Evolutionary conservation across 2,329 filamentous ascomycete species (phyloP).

Genomic region (Periconia macrospinosa): DNA sequence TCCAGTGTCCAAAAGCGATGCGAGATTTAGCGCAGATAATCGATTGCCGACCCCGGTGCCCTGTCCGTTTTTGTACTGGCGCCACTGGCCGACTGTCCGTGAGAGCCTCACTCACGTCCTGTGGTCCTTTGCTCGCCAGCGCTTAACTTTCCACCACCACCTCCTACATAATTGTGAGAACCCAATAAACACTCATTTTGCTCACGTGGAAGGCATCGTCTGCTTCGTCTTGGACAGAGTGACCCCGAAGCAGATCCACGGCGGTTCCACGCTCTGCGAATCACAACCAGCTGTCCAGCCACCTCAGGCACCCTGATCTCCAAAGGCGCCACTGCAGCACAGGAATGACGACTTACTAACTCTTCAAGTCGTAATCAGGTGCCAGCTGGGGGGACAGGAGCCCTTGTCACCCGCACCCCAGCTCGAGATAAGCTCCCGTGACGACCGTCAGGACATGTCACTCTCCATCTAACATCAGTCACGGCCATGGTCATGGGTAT

Average conservation of each 20-base stretch:
- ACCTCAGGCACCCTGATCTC: conserved; percentile 3
- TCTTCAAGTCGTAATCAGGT: neutral
- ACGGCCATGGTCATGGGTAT: too few relatives aligned
- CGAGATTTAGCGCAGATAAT: conserved; percentile 19
- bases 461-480: too few relatives aligned
- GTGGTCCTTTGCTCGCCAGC: neutral
- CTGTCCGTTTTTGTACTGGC: neutral
- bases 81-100: neutral
- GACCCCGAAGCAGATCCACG: conserved; percentile 7
- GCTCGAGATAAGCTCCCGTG: neutral
- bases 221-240: neutral
- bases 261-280: conserved; percentile 19
- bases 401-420: neutral
- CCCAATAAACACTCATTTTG: conserved; percentile 4
- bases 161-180: too few relatives aligned
- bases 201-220: conserved; percentile 2
- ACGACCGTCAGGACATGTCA: neutral
- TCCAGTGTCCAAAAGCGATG: conserved; percentile 16
- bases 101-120: too few relatives aligned
- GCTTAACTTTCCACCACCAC: neutral
- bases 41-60: conserved; percentile 1
- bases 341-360: neutral
- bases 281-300: conserved; percentile 8
- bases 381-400: neutral
- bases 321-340: neutral